These are phyloP conservation scores for Hemerocallis citrina DNA, from an alignment of 106 monocot genomes.

Conservation along the genomic window DNA sequence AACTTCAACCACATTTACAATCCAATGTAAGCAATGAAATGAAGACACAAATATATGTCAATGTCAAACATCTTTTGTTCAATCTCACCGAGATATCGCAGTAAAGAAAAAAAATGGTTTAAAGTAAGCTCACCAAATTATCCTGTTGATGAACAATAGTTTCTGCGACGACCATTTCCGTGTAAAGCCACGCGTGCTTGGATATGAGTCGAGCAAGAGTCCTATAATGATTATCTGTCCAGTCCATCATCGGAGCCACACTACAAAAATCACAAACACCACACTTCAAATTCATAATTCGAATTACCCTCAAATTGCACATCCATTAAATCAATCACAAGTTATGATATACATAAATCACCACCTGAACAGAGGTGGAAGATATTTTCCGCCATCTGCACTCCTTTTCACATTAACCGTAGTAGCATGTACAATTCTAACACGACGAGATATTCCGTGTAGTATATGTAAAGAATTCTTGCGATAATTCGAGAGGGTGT, in stretches of 20 bases:
- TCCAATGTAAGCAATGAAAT: no score
- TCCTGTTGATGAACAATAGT: slow-evolving; percentile 94
- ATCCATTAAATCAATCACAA: not conserved
- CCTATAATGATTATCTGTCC: slow-evolving; percentile 94
- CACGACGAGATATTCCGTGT: slow-evolving; percentile 8
- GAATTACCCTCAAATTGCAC: no score
- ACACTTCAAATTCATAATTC: not conserved
- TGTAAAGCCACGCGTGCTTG: slow-evolving; percentile 95
- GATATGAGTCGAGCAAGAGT: slow-evolving; percentile 85
- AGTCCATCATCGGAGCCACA: slow-evolving; percentile 99
- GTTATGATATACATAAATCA: not conserved
- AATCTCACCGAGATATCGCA: not conserved
- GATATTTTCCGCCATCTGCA: slow-evolving; percentile 8
- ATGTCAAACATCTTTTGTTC: no score
- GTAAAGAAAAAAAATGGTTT: not conserved
- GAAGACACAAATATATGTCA: no score
- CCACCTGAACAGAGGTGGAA: slow-evolving; percentile 49
- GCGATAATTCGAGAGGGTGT: not conserved
- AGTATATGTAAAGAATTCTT: slow-evolving; percentile 9
- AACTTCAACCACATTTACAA: no score
- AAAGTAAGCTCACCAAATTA: slow-evolving; percentile 48
- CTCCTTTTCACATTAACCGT: not conserved
- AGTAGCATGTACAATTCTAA: slow-evolving; percentile 10
- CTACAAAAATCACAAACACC: slow-evolving; percentile 22
- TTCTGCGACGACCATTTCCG: slow-evolving; percentile 98